A percentile compares a stretch with the other conserved stretches of the same genome.
Conservation (phyloP, 192 early-diverging fungal species). For the Mortierella claussenii region DNA sequence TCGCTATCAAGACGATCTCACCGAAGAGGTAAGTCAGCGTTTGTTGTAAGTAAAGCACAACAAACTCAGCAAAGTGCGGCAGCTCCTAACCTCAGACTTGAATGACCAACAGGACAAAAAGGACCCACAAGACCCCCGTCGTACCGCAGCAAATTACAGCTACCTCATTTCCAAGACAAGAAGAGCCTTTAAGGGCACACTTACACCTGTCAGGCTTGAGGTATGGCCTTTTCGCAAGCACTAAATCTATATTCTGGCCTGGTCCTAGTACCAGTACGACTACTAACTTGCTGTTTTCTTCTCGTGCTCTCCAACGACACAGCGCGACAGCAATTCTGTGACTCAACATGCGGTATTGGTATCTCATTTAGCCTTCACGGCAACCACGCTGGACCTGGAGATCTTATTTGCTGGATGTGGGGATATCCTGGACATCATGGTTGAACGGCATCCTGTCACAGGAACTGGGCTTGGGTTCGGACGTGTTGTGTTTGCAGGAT, state of each 20-base stretch:
- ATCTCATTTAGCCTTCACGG: constrained; percentile 42
- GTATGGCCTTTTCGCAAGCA: constrained; percentile 4
- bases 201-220: constrained; percentile 39
- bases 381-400: constrained; percentile 37
- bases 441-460: constrained; percentile 62
- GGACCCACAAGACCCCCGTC: constrained; percentile 43
- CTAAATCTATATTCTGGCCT: not conserved
- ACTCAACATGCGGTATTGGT: constrained; percentile 43
- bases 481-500: constrained; percentile 56
- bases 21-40: constrained; percentile 33
- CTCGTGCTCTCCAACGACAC: no score
- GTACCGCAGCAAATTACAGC: constrained; percentile 47
- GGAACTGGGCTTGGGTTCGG: constrained; percentile 62
- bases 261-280: not conserved
- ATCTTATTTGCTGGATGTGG: constrained; percentile 62
- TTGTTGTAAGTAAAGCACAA: not conserved
- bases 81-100: no score
- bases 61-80: no score
- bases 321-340: constrained; percentile 46
- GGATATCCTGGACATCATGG: constrained; percentile 55
- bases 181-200: constrained; percentile 39
- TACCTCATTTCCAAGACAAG: constrained; percentile 48
- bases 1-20: constrained; percentile 51
- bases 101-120: constrained; percentile 43
- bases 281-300: not conserved